Conservation (phyloP, 2,329 filamentous ascomycete genomes). For the Plectosphaerella sp. region DNA sequence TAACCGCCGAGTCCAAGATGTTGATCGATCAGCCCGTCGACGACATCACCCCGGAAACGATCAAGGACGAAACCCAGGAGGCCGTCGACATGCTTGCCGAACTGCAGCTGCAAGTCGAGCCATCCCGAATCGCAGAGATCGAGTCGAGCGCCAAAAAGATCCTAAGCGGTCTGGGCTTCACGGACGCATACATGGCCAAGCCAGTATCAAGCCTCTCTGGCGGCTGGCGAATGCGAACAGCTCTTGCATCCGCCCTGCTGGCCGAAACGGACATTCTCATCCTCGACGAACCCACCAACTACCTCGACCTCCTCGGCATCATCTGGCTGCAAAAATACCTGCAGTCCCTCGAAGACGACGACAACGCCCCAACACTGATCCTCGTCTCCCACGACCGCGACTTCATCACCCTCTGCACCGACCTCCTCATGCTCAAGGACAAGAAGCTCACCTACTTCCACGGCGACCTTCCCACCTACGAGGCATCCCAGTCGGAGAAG, state of each 20-base stretch:
- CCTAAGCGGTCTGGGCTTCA: conserved; percentile 68
- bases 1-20: conserved; percentile 51
- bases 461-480: conserved; percentile 69
- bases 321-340: conserved; percentile 80
- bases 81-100: conserved; percentile 66
- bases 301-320: conserved; percentile 76
- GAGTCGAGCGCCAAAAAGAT: conserved; percentile 64
- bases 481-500: conserved; percentile 62
- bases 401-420: conserved; percentile 73
- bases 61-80: conserved; percentile 63
- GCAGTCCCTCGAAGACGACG: conserved; percentile 44
- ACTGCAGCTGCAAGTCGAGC: conserved; percentile 64
- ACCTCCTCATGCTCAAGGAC: conserved; percentile 72
- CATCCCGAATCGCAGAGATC: conserved; percentile 57
- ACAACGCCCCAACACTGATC: conserved; percentile 61
- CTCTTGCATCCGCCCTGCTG: conserved; percentile 61
- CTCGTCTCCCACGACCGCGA: conserved; percentile 82
- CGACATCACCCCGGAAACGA: conserved; percentile 48
- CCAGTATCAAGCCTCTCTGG: conserved; percentile 66
- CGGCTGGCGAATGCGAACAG: conserved; percentile 69
- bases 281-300: conserved; percentile 85
- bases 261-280: conserved; percentile 74
- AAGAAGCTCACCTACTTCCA: conserved; percentile 69
- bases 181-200: conserved; percentile 53
- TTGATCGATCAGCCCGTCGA: conserved; percentile 48